phyloP scores from a whole-genome alignment of 805 yeast species.

The Wickerhamiella shivajii region DNA sequence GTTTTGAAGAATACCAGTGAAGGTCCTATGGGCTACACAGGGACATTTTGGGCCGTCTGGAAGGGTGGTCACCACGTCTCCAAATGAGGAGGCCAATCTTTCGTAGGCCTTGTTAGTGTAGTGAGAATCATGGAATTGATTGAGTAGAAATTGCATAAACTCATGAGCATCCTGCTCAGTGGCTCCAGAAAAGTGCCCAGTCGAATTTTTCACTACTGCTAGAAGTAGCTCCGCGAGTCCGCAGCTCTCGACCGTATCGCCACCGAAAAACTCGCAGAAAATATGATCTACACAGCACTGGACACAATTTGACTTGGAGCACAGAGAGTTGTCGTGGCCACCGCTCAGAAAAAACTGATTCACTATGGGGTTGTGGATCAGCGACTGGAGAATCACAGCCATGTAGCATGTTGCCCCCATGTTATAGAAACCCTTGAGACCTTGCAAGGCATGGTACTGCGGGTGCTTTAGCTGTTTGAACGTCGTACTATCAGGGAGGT shows the following conservation, averaged over 20 bases:
- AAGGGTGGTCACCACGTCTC: slow-evolving; percentile 6
- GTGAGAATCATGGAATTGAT: slow-evolving; percentile 72
- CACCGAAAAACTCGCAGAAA: slow-evolving; percentile 58
- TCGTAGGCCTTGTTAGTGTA: too few species aligned
- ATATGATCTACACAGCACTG: slow-evolving; percentile 77
- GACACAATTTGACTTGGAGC: slow-evolving; percentile 36
- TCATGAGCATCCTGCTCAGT: slow-evolving; percentile 98
- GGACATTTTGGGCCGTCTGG: slow-evolving; percentile 31
- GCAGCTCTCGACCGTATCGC: slow-evolving; percentile 45
- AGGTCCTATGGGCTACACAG: slow-evolving; percentile 72
- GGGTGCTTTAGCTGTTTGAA: slow-evolving; percentile 1
- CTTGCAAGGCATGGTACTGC: slow-evolving; percentile 43
- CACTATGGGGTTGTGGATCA: slow-evolving; percentile 81
- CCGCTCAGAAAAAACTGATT: slow-evolving; percentile 66
- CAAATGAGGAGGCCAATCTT: too few species aligned
- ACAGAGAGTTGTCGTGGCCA: slow-evolving; percentile 44
- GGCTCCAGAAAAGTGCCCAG: slow-evolving; percentile 67
- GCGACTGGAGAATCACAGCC: slow-evolving; percentile 80
- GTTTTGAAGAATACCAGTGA: slow-evolving; percentile 72
- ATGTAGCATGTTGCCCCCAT: slow-evolving; percentile 97
- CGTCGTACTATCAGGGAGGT: neutral
- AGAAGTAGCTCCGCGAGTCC: slow-evolving; percentile 69
- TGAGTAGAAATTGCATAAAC: slow-evolving; percentile 81
- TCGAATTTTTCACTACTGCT: slow-evolving; percentile 67
- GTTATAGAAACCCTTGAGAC: slow-evolving; percentile 76